phyloP scores from a whole-genome alignment of 2,329 filamentous ascomycete species.

The Coniosporium tulheliwenetii region DNA sequence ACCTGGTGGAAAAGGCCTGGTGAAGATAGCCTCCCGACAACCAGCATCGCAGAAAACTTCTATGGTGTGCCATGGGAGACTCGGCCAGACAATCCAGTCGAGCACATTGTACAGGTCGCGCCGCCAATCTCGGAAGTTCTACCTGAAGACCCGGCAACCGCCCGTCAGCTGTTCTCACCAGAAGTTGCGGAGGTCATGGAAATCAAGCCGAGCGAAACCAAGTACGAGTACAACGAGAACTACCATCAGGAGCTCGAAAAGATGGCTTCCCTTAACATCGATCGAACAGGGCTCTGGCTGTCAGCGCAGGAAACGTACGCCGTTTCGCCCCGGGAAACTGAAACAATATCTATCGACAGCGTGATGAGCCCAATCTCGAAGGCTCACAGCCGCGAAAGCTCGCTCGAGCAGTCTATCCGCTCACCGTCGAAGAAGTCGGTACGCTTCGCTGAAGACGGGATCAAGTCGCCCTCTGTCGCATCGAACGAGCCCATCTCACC shows the following conservation, averaged over 20 bases:
- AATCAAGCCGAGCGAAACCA: conserved; percentile 44
- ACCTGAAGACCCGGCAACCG: conserved; percentile 51
- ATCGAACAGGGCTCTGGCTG: conserved; percentile 78
- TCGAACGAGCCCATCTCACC: conserved; percentile 8
- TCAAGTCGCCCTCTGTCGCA: conserved; percentile 3
- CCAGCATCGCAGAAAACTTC: conserved; percentile 82
- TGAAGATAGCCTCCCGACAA: conserved; percentile 48
- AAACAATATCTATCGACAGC: neutral
- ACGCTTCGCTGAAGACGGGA: conserved; percentile 44
- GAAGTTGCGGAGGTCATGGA: conserved; percentile 24
- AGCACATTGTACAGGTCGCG: conserved; percentile 49
- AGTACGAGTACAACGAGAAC: conserved; percentile 56
- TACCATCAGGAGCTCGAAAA: conserved; percentile 62
- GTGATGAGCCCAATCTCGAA: neutral
- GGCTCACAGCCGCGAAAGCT: neutral
- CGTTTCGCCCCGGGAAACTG: conserved; percentile 2
- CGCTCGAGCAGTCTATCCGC: conserved; percentile 14
- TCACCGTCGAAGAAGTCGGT: conserved; percentile 54
- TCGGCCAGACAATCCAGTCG: conserved; percentile 34
- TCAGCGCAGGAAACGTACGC: conserved; percentile 51
- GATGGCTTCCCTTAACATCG: conserved; percentile 56
- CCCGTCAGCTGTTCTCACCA: conserved; percentile 34
- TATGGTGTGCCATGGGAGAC: conserved; percentile 64
- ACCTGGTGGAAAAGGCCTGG: conserved; percentile 47
- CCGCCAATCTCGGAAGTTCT: conserved; percentile 18